Conservation (phyloP, 306 rosid species). For the Begonia peltatifolia region DNA sequence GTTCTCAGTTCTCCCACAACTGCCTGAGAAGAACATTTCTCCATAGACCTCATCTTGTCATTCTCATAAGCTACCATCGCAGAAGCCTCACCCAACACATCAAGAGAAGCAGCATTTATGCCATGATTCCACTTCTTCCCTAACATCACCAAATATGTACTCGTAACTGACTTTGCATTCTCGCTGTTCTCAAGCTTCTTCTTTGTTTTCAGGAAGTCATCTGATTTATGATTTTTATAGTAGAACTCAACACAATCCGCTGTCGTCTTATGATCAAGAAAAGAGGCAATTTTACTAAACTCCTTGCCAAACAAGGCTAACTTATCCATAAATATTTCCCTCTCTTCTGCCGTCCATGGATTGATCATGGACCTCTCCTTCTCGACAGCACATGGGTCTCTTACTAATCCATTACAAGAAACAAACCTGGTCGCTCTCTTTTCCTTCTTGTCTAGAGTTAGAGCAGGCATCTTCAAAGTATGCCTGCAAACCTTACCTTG, state of each 20-base stretch:
- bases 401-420: conserved; percentile 70
- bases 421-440: conserved; percentile 46
- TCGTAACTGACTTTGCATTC: conserved; percentile 38
- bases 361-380: conserved; percentile 67
- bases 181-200: conserved; percentile 37
- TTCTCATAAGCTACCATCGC: conserved; percentile 53
- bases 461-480: conserved; percentile 76
- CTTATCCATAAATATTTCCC: conserved; percentile 53
- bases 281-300: conserved; percentile 66
- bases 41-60: conserved; percentile 11
- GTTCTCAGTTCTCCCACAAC: conserved; percentile 32
- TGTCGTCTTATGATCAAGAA: conserved; percentile 81
- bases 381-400: conserved; percentile 82
- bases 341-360: conserved; percentile 80
- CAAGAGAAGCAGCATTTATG: conserved; percentile 61
- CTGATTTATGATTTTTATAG: conserved; percentile 87
- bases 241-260: conserved; percentile 96
- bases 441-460: conserved; percentile 67
- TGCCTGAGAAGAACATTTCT: conserved; percentile 11
- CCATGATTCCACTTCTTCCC: conserved; percentile 75
- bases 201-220: conserved; percentile 49
- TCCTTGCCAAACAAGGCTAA: conserved; percentile 57
- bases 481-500: conserved; percentile 39
- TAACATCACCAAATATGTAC: conserved; percentile 37
- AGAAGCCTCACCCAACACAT: conserved; percentile 78